A percentile compares a stretch with the other conserved stretches of the same genome.
Evolutionary conservation across 192 early-diverging fungal genomes (phyloP).

Genomic region (Linnemannia zychae): DNA sequence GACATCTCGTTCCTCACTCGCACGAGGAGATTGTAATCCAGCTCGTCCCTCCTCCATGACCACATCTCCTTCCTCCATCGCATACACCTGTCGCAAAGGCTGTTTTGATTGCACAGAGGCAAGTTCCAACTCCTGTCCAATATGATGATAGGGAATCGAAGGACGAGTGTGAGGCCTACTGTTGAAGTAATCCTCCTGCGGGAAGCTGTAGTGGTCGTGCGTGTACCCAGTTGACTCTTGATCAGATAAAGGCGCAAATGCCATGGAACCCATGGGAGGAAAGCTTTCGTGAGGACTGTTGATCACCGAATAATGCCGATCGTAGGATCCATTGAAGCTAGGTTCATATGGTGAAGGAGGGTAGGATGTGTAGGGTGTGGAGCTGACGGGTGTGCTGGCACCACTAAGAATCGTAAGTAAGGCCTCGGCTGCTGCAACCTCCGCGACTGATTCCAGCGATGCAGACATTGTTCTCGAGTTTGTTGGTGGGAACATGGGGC

Average conservation of each 20-base stretch:
- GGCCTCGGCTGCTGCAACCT: constrained; percentile 52
- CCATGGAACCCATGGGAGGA: constrained; percentile 26
- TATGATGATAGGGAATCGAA: constrained; percentile 32
- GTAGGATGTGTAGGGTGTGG: constrained; percentile 43
- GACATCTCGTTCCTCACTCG: not conserved
- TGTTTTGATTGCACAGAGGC: not conserved
- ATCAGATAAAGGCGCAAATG: constrained; percentile 12
- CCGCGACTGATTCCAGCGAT: constrained; percentile 45
- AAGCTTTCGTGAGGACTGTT: constrained; percentile 23
- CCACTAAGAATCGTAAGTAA: constrained; percentile 52
- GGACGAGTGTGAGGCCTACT: constrained; percentile 8
- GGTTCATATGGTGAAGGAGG: constrained; percentile 48
- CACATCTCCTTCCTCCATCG: not conserved
- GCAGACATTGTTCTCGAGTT: constrained; percentile 35
- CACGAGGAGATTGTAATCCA: not conserved
- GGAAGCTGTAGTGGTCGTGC: not conserved
- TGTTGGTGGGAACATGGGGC: constrained; percentile 19
- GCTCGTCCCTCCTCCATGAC: constrained; percentile 2
- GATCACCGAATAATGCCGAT: constrained; percentile 18
- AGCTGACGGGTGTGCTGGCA: constrained; percentile 22
- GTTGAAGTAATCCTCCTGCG: constrained; percentile 40
- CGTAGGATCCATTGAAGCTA: constrained; percentile 1
- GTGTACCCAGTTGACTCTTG: constrained; percentile 7
- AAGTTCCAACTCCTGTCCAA: constrained; percentile 24
- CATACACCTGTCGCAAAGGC: not conserved